phyloP scores from a whole-genome alignment of 129 eudicot genomes.

The Flaveria brownii region DNA sequence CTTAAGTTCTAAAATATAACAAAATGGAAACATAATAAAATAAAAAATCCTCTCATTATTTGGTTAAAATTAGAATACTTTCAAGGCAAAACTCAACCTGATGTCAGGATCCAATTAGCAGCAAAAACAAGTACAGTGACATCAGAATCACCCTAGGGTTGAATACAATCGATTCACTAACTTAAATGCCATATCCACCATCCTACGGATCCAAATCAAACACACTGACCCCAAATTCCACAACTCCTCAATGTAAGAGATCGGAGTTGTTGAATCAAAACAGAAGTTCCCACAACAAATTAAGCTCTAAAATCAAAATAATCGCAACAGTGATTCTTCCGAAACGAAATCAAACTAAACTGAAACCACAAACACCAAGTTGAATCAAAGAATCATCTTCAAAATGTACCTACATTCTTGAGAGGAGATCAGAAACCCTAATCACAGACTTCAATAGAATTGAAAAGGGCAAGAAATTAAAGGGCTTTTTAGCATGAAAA shows the following conservation, averaged over 20 bases:
- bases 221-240: conserved; percentile 15
- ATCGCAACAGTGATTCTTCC: conserved; percentile 10
- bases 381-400: not conserved
- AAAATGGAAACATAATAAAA: not conserved
- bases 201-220: conserved; percentile 32
- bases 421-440: conserved; percentile 40
- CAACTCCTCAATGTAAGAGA: conserved; percentile 26
- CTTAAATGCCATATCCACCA: not conserved
- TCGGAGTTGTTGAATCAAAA: conserved; percentile 31
- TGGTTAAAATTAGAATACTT: not conserved
- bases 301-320: conserved; percentile 11
- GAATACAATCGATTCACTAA: conserved; percentile 13
- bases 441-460: conserved; percentile 7
- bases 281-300: conserved; percentile 4
- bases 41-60: not conserved
- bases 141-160: conserved; percentile 11
- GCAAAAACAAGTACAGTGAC: not conserved
- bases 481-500: too few species aligned
- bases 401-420: conserved; percentile 41
- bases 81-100: conserved; percentile 30
- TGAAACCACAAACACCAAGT: conserved; percentile 8
- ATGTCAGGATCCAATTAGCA: conserved; percentile 29
- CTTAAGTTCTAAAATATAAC: not conserved
- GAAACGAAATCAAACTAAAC: conserved; percentile 21
- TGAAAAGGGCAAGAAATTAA: not conserved